phyloP scores from a whole-genome alignment of 179 eudicot species.

The Beta lomatogona region DNA sequence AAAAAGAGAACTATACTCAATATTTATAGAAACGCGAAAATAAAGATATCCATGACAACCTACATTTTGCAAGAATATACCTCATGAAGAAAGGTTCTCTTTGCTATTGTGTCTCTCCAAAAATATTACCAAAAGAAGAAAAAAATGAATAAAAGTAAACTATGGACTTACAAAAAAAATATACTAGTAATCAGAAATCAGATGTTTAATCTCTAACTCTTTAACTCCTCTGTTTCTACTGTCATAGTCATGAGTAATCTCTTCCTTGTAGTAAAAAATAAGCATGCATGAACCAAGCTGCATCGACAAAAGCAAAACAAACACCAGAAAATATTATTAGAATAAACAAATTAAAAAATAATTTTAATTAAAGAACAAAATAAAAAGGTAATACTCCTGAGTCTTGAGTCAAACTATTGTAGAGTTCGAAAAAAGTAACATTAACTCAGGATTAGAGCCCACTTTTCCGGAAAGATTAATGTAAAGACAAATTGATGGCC shows the following conservation, averaged over 20 bases:
- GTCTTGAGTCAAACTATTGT: background rate
- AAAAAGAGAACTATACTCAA: background rate
- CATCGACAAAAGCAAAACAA: constrained; percentile 3
- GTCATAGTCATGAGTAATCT: background rate
- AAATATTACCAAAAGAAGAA: too few relatives aligned
- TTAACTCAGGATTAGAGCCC: constrained; percentile 6
- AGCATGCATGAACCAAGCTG: background rate
- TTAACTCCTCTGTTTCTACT: background rate
- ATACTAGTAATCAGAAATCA: background rate
- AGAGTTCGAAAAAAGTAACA: background rate
- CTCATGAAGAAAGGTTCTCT: background rate
- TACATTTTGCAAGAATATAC: background rate
- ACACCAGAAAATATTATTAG: background rate
- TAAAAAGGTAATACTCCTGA: too few relatives aligned
- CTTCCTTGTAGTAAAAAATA: too few relatives aligned
- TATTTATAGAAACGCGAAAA: background rate
- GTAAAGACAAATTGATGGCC: background rate
- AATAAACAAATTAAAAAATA: background rate
- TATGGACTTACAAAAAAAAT: background rate
- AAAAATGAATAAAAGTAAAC: background rate
- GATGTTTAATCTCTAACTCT: background rate
- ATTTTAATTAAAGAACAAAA: too few relatives aligned
- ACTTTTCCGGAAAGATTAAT: background rate
- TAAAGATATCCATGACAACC: background rate
- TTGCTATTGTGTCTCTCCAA: background rate